Percentiles rank a stretch among this genome's conserved stretches.
These are phyloP conservation scores for Lepidium africanum DNA, from an alignment of 345 rosid species.

Conservation along the genomic window DNA sequence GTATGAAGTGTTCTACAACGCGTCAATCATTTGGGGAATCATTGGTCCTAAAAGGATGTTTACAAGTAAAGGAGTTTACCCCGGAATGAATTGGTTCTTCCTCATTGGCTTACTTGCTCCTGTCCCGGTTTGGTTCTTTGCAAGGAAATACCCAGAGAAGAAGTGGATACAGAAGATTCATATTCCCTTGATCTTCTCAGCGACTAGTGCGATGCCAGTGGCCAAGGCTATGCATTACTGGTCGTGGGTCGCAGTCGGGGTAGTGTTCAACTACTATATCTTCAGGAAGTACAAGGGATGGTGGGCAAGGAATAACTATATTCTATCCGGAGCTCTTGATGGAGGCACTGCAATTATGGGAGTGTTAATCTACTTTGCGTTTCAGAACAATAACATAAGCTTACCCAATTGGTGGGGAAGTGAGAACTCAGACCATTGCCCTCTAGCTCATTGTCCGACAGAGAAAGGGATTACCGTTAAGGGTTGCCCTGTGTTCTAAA, in stretches of 20 bases:
- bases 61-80: slow-evolving; percentile 47
- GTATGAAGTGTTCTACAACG: slow-evolving; percentile 58
- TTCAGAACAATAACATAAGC: slow-evolving; percentile 40
- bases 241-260: slow-evolving; percentile 54
- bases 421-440: slow-evolving; percentile 45
- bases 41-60: slow-evolving; percentile 73
- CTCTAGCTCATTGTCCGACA: slow-evolving; percentile 55
- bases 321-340: slow-evolving; percentile 70
- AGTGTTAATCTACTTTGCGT: slow-evolving; percentile 42
- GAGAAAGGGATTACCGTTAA: slow-evolving; percentile 44
- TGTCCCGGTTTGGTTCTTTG: slow-evolving; percentile 46
- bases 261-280: slow-evolving; percentile 53
- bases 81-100: slow-evolving; percentile 70
- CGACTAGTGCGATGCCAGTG: slow-evolving; percentile 32
- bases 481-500: slow-evolving; percentile 50
- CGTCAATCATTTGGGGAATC: slow-evolving; percentile 86
- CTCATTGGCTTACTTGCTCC: slow-evolving; percentile 66
- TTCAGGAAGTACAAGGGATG: slow-evolving; percentile 51
- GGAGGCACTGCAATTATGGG: slow-evolving; percentile 77
- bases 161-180: slow-evolving; percentile 52
- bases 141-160: slow-evolving; percentile 48
- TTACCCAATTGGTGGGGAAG: slow-evolving; percentile 75
- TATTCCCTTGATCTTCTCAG: slow-evolving; percentile 51
- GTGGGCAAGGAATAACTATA: slow-evolving; percentile 71
- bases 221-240: slow-evolving; percentile 55